phyloP scores from a whole-genome alignment of 148 eudicot genomes.

The Fagopyrum homotropicum region DNA sequence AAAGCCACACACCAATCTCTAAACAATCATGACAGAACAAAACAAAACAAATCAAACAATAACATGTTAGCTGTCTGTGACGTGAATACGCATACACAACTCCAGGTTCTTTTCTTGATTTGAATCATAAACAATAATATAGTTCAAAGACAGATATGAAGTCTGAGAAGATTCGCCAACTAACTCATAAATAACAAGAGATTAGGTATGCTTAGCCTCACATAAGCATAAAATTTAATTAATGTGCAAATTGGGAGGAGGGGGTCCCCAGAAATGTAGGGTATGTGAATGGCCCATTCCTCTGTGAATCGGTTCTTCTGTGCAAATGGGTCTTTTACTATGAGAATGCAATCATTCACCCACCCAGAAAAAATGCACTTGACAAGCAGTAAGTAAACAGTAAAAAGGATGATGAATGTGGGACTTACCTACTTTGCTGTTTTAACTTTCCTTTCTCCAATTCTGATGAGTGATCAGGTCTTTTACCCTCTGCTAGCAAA shows the following conservation, averaged over 20 bases:
- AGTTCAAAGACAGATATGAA: not conserved
- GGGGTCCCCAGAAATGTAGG: not conserved
- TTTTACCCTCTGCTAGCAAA: not conserved
- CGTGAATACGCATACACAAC: too few species aligned
- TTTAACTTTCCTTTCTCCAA: not conserved
- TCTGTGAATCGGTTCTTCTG: not conserved
- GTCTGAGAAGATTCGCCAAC: not conserved
- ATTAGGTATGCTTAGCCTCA: not conserved
- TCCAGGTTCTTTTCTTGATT: too few species aligned
- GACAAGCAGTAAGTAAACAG: not conserved
- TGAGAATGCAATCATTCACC: conserved; percentile 2
- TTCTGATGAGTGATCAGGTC: conserved; percentile 4
- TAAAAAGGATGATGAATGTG: conserved; percentile 1
- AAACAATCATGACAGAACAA: not conserved
- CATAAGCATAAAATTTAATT: too few species aligned
- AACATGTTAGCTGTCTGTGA: not conserved
- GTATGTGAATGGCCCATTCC: not conserved
- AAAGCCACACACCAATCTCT: not conserved
- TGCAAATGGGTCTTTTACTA: not conserved
- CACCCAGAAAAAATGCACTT: not conserved
- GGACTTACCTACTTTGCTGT: conserved; percentile 5
- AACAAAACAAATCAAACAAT: not conserved
- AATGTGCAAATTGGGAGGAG: too few species aligned
- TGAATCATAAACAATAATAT: not conserved
- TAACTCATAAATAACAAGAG: not conserved